phyloP scores from a whole-genome alignment of 495 filamentous ascomycete species.

The Platismatia glauca region DNA sequence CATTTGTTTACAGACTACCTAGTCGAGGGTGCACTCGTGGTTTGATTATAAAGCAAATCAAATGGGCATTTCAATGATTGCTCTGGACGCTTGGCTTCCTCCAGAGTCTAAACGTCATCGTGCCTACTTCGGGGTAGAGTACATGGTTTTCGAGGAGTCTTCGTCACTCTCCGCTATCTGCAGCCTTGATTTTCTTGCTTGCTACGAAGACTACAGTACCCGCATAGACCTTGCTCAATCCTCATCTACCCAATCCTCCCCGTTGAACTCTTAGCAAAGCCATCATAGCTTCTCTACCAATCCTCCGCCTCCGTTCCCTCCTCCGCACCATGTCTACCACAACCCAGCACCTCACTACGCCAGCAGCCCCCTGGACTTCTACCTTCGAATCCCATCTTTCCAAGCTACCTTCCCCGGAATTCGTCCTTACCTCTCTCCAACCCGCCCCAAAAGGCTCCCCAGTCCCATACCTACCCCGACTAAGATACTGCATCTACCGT shows the following conservation, averaged over 20 bases:
- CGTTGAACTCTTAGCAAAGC: neutral
- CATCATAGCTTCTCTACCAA: constrained; percentile 19
- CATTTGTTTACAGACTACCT: too few species aligned
- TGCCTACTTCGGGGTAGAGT: neutral
- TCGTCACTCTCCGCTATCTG: neutral
- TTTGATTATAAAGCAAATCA: neutral
- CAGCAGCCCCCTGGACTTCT: constrained; percentile 56
- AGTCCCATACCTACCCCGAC: constrained; percentile 44
- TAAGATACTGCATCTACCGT: constrained; percentile 63
- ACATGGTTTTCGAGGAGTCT: neutral
- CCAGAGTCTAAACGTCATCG: neutral
- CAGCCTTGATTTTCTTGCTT: neutral
- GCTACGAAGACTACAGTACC: neutral
- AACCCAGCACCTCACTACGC: constrained; percentile 20
- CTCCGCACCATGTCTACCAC: constrained; percentile 27
- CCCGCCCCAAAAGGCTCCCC: constrained; percentile 29
- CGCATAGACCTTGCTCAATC: neutral
- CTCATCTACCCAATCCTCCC: neutral
- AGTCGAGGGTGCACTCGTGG: too few species aligned
- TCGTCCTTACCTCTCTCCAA: constrained; percentile 61
- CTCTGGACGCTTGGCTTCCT: neutral
- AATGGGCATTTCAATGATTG: neutral
- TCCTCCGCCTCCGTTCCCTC: constrained; percentile 14
- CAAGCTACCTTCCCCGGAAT: constrained; percentile 53
- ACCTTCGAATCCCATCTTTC: constrained; percentile 56